These are phyloP conservation scores for Pseudonitzschia multistriata DNA, from an alignment of 108 stramenopile species.

Conservation along the genomic window DNA sequence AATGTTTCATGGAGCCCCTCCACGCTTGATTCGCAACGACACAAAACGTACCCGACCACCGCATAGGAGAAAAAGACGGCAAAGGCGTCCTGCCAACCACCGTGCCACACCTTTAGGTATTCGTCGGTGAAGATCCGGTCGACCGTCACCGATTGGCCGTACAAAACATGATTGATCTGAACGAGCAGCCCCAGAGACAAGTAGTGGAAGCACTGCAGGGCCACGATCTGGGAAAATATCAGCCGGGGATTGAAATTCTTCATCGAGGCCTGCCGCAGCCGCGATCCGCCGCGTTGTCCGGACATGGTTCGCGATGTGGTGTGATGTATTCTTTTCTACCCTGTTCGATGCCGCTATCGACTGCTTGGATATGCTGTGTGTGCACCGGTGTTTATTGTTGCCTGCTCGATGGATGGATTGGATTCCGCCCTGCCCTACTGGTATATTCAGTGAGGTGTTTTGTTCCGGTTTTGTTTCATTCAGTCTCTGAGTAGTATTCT, in stretches of 20 bases:
- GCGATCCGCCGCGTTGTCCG: slow-evolving; percentile 2
- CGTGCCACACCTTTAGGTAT: slow-evolving; percentile 59
- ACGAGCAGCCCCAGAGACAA: slow-evolving; percentile 61
- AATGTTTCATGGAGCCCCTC: slow-evolving; percentile 21
- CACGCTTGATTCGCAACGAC: slow-evolving; percentile 41
- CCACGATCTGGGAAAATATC: slow-evolving; percentile 62
- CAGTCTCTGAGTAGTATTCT: too few relatives aligned
- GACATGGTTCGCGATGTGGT: slow-evolving; percentile 10
- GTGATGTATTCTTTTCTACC: not conserved
- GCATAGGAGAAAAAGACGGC: slow-evolving; percentile 62
- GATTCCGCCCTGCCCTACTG: too few relatives aligned
- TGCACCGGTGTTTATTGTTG: too few relatives aligned
- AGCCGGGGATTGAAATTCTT: slow-evolving; percentile 42
- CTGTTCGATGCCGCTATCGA: too few relatives aligned
- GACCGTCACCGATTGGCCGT: slow-evolving; percentile 58
- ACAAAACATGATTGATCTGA: slow-evolving; percentile 69
- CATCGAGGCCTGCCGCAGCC: slow-evolving; percentile 14
- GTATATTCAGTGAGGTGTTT: too few relatives aligned
- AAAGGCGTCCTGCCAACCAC: slow-evolving; percentile 67
- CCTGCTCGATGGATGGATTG: too few relatives aligned
- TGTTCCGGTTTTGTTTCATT: too few relatives aligned
- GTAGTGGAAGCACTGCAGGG: slow-evolving; percentile 82
- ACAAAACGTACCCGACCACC: slow-evolving; percentile 38
- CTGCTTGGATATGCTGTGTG: too few relatives aligned
- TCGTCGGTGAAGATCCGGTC: slow-evolving; percentile 80